A percentile compares a stretch with the other conserved stretches of the same genome.
These are phyloP conservation scores for Platanus orientalis DNA, from an alignment of 164 flowering plant species.

Conservation along the genomic window DNA sequence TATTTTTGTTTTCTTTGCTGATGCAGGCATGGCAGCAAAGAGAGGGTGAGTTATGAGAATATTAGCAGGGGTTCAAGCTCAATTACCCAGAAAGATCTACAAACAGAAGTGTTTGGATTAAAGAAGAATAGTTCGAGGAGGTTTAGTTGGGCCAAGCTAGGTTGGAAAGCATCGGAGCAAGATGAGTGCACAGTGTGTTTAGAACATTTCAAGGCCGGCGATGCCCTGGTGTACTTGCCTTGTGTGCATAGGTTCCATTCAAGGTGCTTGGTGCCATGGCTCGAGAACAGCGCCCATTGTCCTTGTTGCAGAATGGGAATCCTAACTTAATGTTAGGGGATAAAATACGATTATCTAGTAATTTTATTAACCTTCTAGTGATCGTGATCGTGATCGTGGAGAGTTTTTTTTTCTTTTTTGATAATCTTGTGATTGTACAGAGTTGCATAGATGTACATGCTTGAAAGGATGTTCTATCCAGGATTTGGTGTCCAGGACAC, in stretches of 20 bases:
- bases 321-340: neutral
- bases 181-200: slow-evolving; percentile 68
- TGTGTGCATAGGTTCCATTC: slow-evolving; percentile 74
- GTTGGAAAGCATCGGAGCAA: slow-evolving; percentile 48
- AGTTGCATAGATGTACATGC: no score
- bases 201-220: slow-evolving; percentile 45
- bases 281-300: slow-evolving; percentile 52
- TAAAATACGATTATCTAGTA: no score
- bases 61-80: slow-evolving; percentile 7
- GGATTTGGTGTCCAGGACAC: no score
- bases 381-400: no score
- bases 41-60: slow-evolving; percentile 7
- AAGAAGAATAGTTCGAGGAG: slow-evolving; percentile 32
- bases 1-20: neutral
- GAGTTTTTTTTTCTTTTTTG: no score
- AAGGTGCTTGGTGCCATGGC: slow-evolving; percentile 67
- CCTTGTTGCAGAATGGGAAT: slow-evolving; percentile 61
- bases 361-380: no score
- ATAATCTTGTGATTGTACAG: no score
- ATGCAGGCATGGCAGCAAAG: slow-evolving; percentile 21
- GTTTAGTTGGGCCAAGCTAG: slow-evolving; percentile 43
- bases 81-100: slow-evolving; percentile 16
- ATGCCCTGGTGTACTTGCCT: slow-evolving; percentile 48
- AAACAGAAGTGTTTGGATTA: slow-evolving; percentile 25
- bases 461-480: no score